These are phyloP conservation scores for Spatholobus suberectus DNA, from an alignment of 306 rosid genomes.

Conservation along the genomic window DNA sequence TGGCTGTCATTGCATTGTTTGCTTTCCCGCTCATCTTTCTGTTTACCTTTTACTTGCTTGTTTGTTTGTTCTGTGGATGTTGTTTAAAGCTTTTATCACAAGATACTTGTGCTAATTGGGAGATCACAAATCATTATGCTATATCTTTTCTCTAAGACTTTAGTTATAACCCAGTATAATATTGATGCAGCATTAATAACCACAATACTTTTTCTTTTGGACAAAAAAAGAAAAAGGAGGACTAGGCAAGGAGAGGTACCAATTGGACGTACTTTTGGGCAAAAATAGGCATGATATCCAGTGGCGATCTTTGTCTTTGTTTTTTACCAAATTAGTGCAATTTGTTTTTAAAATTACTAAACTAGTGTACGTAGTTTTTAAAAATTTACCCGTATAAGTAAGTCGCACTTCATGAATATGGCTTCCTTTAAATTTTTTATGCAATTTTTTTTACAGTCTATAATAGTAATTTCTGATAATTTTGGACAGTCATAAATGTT, in stretches of 20 bases:
- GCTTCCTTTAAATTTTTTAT: no score
- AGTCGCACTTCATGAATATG: not conserved
- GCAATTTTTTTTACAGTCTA: not conserved
- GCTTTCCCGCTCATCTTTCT: conserved; percentile 53
- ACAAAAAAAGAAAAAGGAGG: not conserved
- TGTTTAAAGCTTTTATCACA: conserved; percentile 55
- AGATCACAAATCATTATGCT: conserved; percentile 31
- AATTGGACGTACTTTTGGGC: not conserved
- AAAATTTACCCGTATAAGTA: not conserved
- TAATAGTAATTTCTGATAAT: not conserved
- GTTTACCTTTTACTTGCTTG: conserved; percentile 59
- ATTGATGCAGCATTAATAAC: not conserved
- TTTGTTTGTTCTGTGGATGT: conserved; percentile 59
- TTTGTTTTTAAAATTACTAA: not conserved
- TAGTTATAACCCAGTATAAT: not conserved
- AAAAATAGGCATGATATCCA: not conserved
- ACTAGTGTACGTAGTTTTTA: not conserved
- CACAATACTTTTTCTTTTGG: not conserved
- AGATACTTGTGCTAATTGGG: conserved; percentile 42
- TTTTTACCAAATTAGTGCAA: not conserved
- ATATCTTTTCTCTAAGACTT: conserved; percentile 22
- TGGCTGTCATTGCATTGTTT: conserved; percentile 61
- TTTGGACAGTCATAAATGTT: not conserved
- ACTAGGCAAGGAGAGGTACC: not conserved
- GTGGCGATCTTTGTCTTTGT: not conserved